Percentiles rank a stretch among this genome's conserved stretches.
Evolutionary conservation across 2,329 filamentous ascomycete species (phyloP).

Genomic region (Cercospora sp.): DNA sequence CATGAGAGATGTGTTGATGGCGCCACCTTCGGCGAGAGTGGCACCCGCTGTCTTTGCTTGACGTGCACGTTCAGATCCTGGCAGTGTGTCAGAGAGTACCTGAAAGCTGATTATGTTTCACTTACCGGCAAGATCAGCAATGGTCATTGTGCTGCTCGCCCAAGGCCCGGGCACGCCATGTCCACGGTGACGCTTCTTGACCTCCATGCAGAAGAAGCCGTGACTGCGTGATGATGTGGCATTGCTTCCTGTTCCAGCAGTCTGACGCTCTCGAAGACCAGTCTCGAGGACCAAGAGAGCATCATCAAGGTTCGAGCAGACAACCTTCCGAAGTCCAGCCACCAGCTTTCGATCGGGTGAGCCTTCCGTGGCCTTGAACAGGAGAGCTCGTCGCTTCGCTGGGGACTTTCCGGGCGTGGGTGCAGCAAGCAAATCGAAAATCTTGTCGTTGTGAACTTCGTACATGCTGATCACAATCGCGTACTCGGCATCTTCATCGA

Average conservation of each 20-base stretch:
- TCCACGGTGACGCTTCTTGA: slow-evolving; percentile 71
- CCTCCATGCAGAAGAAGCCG: slow-evolving; percentile 92
- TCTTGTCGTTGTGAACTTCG: slow-evolving; percentile 97
- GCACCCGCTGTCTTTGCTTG: slow-evolving; percentile 92
- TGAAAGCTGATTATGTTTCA: neutral
- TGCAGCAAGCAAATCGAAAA: slow-evolving; percentile 82
- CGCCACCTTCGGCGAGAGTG: slow-evolving; percentile 90
- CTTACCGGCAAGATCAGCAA: slow-evolving; percentile 83
- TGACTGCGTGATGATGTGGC: slow-evolving; percentile 90
- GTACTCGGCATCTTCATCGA: slow-evolving; percentile 73
- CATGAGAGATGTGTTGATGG: slow-evolving; percentile 98
- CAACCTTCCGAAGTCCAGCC: slow-evolving; percentile 83
- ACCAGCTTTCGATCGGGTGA: slow-evolving; percentile 93
- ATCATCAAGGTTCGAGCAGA: slow-evolving; percentile 79
- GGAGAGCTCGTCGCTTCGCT: slow-evolving; percentile 69
- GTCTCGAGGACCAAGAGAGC: slow-evolving; percentile 88
- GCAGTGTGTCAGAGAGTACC: slow-evolving; percentile 24
- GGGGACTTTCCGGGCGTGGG: slow-evolving; percentile 56
- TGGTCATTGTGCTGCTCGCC: slow-evolving; percentile 75
- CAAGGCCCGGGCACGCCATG: slow-evolving; percentile 59
- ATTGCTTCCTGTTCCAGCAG: slow-evolving; percentile 89
- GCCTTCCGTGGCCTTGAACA: slow-evolving; percentile 89
- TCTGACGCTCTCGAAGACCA: slow-evolving; percentile 79
- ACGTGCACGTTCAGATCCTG: slow-evolving; percentile 80
- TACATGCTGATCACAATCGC: slow-evolving; percentile 95